These are phyloP conservation scores for Chaetomium sp. DNA, from an alignment of 2,329 filamentous ascomycete species.

Conservation along the genomic window DNA sequence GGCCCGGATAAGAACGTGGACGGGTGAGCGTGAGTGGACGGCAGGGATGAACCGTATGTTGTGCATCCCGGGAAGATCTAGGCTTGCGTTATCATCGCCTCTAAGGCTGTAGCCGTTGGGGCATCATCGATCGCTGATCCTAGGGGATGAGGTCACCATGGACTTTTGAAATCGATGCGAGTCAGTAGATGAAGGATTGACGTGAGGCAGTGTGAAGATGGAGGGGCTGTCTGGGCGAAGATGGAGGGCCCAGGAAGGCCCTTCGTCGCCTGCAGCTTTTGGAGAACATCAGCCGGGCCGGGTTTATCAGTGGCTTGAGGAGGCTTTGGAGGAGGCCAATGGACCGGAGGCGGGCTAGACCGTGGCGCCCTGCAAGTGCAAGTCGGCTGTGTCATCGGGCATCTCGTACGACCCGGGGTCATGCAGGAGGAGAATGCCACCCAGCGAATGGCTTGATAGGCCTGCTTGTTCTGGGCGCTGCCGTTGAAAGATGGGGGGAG, in stretches of 20 bases:
- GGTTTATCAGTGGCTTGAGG: neutral
- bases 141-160: constrained; percentile 23
- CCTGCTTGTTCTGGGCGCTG: constrained; percentile 5
- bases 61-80: neutral
- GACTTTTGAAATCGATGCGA: constrained; percentile 3
- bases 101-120: neutral
- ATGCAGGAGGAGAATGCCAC: constrained; percentile 33
- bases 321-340: constrained; percentile 5
- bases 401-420: constrained; percentile 31
- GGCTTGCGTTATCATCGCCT: constrained; percentile 4
- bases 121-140: constrained; percentile 17
- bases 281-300: neutral
- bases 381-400: constrained; percentile 24
- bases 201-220: neutral
- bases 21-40: neutral
- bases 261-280: neutral
- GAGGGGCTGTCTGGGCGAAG: constrained; percentile 4
- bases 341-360: constrained; percentile 5
- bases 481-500: constrained; percentile 11
- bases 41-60: neutral
- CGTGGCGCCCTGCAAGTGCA: constrained; percentile 18
- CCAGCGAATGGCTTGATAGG: constrained; percentile 34
- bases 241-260: constrained; percentile 1
- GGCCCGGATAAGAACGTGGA: neutral
- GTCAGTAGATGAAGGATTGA: constrained; percentile 2